phyloP scores from a whole-genome alignment of 2,329 filamentous ascomycete species.

The Monilinia fructicola region DNA sequence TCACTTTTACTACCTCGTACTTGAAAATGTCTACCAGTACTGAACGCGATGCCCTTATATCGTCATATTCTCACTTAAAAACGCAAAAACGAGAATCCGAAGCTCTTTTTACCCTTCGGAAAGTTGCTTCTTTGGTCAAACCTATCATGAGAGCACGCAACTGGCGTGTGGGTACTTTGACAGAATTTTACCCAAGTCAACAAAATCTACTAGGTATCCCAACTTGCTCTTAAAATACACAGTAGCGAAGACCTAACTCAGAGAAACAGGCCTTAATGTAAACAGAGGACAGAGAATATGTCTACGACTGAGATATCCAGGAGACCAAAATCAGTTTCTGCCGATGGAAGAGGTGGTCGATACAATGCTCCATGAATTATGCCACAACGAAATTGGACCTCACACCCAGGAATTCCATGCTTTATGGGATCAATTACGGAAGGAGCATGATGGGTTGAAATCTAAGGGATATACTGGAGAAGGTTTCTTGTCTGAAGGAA shows the following conservation, averaged over 20 bases:
- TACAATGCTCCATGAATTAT: slow-evolving; percentile 91
- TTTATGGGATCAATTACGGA: slow-evolving; percentile 84
- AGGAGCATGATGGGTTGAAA: slow-evolving; percentile 75
- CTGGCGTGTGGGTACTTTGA: slow-evolving; percentile 77
- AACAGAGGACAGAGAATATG: slow-evolving; percentile 77
- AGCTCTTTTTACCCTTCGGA: slow-evolving; percentile 64
- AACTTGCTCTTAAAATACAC: background rate
- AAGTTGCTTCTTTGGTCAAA: slow-evolving; percentile 84
- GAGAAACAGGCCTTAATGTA: slow-evolving; percentile 66
- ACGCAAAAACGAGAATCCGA: slow-evolving; percentile 50
- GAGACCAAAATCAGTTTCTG: slow-evolving; percentile 74
- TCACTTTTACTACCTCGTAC: background rate
- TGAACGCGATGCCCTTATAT: slow-evolving; percentile 48
- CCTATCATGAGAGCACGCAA: slow-evolving; percentile 86
- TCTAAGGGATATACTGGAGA: slow-evolving; percentile 88
- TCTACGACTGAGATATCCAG: slow-evolving; percentile 74
- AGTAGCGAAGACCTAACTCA: background rate
- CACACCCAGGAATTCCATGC: slow-evolving; percentile 82
- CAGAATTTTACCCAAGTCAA: slow-evolving; percentile 81
- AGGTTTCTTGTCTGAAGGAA: slow-evolving; percentile 76
- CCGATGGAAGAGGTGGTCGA: slow-evolving; percentile 78
- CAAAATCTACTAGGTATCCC: slow-evolving; percentile 66
- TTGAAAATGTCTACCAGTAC: slow-evolving; percentile 10
- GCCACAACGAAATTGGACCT: slow-evolving; percentile 81
- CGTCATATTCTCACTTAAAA: slow-evolving; percentile 54